A percentile compares a stretch with the other conserved stretches of the same genome.
phyloP scores from a whole-genome alignment of 257 asterid genomes.

The Perilla frutescens region DNA sequence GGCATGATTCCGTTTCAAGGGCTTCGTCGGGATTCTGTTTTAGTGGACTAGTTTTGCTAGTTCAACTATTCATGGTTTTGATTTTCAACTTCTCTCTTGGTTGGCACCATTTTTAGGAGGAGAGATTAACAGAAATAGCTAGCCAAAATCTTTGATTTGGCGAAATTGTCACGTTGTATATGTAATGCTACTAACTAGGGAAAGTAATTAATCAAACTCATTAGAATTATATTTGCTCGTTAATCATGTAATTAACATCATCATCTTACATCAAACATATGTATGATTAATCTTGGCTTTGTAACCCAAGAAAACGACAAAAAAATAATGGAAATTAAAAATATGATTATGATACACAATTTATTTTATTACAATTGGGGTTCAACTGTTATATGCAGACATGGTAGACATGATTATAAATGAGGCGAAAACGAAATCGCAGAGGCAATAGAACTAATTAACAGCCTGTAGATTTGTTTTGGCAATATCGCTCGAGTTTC shows the following conservation, averaged over 20 bases:
- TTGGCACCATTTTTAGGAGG: conserved; percentile 18
- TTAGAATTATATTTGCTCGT: neutral
- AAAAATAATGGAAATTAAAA: too few relatives aligned
- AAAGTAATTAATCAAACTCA: conserved; percentile 11
- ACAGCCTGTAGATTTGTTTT: conserved; percentile 29
- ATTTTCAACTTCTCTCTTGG: conserved; percentile 24
- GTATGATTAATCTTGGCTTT: neutral
- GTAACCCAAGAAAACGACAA: neutral
- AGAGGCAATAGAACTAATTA: neutral
- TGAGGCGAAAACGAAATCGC: conserved; percentile 37
- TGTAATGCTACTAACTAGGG: conserved; percentile 29
- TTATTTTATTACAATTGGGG: neutral
- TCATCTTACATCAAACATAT: too few relatives aligned
- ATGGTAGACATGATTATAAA: conserved; percentile 27
- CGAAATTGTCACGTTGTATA: conserved; percentile 21
- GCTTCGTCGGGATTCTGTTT: conserved; percentile 43
- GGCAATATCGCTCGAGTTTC: conserved; percentile 33
- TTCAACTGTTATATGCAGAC: neutral
- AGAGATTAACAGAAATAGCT: too few relatives aligned
- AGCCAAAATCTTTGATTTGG: neutral
- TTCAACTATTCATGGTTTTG: conserved; percentile 38
- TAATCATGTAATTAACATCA: too few relatives aligned
- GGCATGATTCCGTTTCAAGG: conserved; percentile 28
- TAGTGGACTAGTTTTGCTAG: conserved; percentile 37
- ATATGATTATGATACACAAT: neutral